Percentiles rank a stretch among this genome's conserved stretches.
Evolutionary conservation across 2,329 filamentous ascomycete genomes (phyloP).

Genomic region (Intubia oerlemansii): DNA sequence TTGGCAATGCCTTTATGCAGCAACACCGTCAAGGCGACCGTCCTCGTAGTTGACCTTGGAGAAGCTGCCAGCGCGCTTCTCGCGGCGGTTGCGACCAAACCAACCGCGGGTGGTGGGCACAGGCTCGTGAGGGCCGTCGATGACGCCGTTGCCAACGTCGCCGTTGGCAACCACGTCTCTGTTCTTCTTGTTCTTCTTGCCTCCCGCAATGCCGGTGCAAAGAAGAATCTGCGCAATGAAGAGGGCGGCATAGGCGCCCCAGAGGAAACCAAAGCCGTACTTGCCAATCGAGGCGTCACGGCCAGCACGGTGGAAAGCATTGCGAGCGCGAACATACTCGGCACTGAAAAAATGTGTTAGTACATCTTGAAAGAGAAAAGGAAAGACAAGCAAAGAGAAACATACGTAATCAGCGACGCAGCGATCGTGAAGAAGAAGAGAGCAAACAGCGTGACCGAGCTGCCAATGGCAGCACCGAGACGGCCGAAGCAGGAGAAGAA

Average conservation of each 20-base stretch:
- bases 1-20: too few species aligned
- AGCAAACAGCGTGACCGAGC: constrained; percentile 32
- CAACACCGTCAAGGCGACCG: constrained; percentile 4
- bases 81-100: constrained; percentile 1
- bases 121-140: too few species aligned
- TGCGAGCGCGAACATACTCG: constrained; percentile 46
- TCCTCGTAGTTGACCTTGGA: constrained; percentile 8
- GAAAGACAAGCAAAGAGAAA: not conserved
- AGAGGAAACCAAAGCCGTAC: constrained; percentile 58
- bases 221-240: constrained; percentile 47
- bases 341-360: constrained; percentile 21
- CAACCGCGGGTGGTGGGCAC: not conserved
- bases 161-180: not conserved
- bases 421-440: constrained; percentile 49
- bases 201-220: constrained; percentile 33
- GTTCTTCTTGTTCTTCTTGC: too few species aligned
- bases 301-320: constrained; percentile 35
- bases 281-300: constrained; percentile 38
- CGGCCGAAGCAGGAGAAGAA: constrained; percentile 51
- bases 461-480: constrained; percentile 46
- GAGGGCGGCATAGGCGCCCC: constrained; percentile 47
- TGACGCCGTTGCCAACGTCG: not conserved
- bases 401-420: constrained; percentile 57
- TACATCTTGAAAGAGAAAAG: not conserved
- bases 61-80: constrained; percentile 6